phyloP scores from a whole-genome alignment of 768 basidiomycete species.

The Boletus vinaceobasis region DNA sequence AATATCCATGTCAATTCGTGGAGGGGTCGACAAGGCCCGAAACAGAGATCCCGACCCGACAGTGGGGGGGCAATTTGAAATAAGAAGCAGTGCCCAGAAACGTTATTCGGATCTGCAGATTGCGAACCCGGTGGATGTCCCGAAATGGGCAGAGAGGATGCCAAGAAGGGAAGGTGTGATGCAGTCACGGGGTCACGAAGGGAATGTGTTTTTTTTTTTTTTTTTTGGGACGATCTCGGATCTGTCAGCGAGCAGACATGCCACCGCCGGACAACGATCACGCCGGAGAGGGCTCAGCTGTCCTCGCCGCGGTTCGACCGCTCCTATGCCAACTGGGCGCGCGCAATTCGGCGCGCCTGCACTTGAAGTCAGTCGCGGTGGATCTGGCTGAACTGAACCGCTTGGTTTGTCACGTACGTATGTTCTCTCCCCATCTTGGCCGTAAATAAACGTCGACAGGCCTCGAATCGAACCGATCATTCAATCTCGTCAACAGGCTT shows the following conservation, averaged over 20 bases:
- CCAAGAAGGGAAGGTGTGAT: slow-evolving; percentile 13
- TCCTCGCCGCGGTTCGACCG: background rate
- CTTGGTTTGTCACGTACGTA: slow-evolving; percentile 26
- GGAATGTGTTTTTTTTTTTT: slow-evolving; percentile 6
- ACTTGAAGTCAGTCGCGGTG: background rate
- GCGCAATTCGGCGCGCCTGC: background rate
- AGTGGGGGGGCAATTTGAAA: slow-evolving; percentile 26
- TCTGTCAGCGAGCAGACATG: background rate
- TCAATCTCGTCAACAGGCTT: slow-evolving; percentile 23
- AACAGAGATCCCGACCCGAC: slow-evolving; percentile 12
- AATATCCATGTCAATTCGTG: background rate
- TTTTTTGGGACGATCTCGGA: background rate
- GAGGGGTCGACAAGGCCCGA: background rate
- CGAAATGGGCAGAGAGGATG: slow-evolving; percentile 9
- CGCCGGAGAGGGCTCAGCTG: background rate
- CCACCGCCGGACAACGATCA: background rate
- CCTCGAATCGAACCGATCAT: slow-evolving; percentile 26
- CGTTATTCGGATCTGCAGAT: slow-evolving; percentile 36
- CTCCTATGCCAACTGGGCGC: slow-evolving; percentile 9
- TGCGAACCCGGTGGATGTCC: slow-evolving; percentile 3
- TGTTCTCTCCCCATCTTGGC: slow-evolving; percentile 16
- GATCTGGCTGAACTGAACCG: slow-evolving; percentile 6
- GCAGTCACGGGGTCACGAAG: slow-evolving; percentile 21
- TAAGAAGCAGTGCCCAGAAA: slow-evolving; percentile 25
- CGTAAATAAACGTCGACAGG: slow-evolving; percentile 31